Base-by-base conservation (phyloP, 306 rosid genomes). In the Mimosa bimucronata region DNA sequence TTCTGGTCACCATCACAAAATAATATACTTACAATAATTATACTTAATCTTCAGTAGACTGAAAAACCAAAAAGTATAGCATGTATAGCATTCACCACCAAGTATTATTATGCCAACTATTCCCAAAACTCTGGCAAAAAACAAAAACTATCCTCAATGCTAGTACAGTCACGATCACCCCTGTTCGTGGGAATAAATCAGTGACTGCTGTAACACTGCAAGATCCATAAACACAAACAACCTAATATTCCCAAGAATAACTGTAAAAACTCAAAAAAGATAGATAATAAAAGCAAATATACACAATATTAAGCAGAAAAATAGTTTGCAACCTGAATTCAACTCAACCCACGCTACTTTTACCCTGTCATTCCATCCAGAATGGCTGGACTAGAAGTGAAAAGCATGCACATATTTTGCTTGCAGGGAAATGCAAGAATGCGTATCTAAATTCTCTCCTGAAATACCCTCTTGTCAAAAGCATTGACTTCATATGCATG, bases 301-400 rank as follows among this genome's bases (percentile, higher is more conserved):
- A 64, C 41, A 23, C 18, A 83, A 38, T 48, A 46, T 25, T 55
- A 38, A 45, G 53, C 74, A 48, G 52, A 44, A 57, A 68, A 77
- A 41, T 40, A 77, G 45, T 21, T 60, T 16, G 42, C 62, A 67
- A 66, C 66, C 52, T 9, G 18, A 14, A 77, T 23, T 50, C 75
- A 26, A 67, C 19, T 26, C 40, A 21, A 50, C 37, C 5, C 37
- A 34, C 37, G 3, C 38, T 34, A 34, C 38, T 34, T 34, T 34
- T 34, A 6, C 38, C 75, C 29, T 46, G 15, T 38, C 41, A 48
- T 34, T 29, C 70, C 40, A 16, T 66, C 52, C 26, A 23, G 28
- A 40, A 68, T 21, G 75, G 67, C 81, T 37, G 60, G 66, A 52
- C 75, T 55, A 66, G 53, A 31, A 7, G 61, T 21, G 4, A 79